Evolutionary conservation across 1,284 basidiomycete genomes (phyloP), one percentile per base, ranked within the genome.

Genomic region (Leccinum holopus): DNA sequence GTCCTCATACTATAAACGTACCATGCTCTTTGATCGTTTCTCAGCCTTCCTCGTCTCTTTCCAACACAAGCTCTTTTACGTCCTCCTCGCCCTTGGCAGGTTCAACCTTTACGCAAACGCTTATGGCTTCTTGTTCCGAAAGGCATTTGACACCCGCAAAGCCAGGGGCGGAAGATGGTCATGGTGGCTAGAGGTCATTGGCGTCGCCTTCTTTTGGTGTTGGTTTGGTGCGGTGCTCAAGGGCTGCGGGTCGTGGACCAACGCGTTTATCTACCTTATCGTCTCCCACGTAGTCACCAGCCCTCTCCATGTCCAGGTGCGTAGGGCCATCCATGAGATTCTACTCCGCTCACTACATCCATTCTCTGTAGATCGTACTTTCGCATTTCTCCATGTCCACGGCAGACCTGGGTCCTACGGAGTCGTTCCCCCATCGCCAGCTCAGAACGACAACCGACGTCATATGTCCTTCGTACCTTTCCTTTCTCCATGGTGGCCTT

Each of bases 301-400:
- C 67, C 95, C 95, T 8, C 77, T 97, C 57, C 93, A 95, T 70
- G 83, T 95, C 59, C 94, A 95, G 83, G 90, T 88, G 69, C 63
- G 75, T 67, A 18, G 16, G 11, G 16, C 44, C 33, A 28, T 18
- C 3, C 25, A 33, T 14, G 11, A 30, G 33, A 35, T 30, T 12
- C 9, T 10, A 55, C 44, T 4, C 28, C 12, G 16, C 61, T 68
- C 52, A 72, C 51, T 25, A 10, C 59, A 55, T 16, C 5, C 9
- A n/a, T 41, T 39, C 35, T 44, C 11, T 51, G 28, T 73, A 98
- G 94, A 99, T 99, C 69, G 96, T 98, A 1, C 86, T 99, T 25
- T 98, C 96, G 3, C 97, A 99, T 79, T 99, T 97, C 78, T 93
- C 94, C 53, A 96, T 97, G 80, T 95, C 95, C 7, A 96, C 95